A percentile compares a stretch with the other conserved stretches of the same genome.
These are phyloP conservation scores for Pholiota conissans DNA, from an alignment of 768 basidiomycete genomes.

Conservation along the genomic window DNA sequence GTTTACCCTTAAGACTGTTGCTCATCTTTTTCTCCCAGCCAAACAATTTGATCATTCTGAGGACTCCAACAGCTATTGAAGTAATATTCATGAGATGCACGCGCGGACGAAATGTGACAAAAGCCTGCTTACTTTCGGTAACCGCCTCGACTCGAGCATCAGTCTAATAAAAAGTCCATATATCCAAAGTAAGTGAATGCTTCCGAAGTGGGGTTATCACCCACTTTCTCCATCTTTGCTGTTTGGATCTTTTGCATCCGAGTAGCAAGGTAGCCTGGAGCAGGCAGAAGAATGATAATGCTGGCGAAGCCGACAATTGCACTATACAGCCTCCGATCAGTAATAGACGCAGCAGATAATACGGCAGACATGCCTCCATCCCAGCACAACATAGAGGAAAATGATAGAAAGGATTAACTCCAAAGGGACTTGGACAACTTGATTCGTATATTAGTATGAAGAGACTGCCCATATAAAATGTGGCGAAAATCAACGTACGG, in stretches of 20 bases:
- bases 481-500: conserved; percentile 10
- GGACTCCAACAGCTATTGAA: conserved; percentile 47
- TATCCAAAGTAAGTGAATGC: background rate
- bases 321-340: too few relatives aligned
- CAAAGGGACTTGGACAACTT: conserved; percentile 36
- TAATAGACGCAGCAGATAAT: background rate
- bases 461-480: background rate
- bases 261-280: conserved; percentile 55
- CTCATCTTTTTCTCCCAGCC: conserved; percentile 66
- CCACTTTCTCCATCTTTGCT: conserved; percentile 40
- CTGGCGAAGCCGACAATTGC: conserved; percentile 44
- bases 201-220: background rate
- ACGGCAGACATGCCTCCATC: conserved; percentile 40
- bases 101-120: background rate
- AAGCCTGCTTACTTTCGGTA: conserved; percentile 54
- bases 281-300: conserved; percentile 52
- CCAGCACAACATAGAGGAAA: conserved; percentile 46
- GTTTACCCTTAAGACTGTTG: conserved; percentile 50
- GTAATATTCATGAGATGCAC: background rate
- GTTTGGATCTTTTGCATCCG: conserved; percentile 47
- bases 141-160: conserved; percentile 64
- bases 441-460: conserved; percentile 10
- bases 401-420: conserved; percentile 36
- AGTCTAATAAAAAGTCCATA: conserved; percentile 15
- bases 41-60: conserved; percentile 78